A percentile compares a stretch with the other conserved stretches of the same genome.
Evolutionary conservation across 1,284 basidiomycete genomes (phyloP).

Genomic region (Moesziomyces globuligerus): DNA sequence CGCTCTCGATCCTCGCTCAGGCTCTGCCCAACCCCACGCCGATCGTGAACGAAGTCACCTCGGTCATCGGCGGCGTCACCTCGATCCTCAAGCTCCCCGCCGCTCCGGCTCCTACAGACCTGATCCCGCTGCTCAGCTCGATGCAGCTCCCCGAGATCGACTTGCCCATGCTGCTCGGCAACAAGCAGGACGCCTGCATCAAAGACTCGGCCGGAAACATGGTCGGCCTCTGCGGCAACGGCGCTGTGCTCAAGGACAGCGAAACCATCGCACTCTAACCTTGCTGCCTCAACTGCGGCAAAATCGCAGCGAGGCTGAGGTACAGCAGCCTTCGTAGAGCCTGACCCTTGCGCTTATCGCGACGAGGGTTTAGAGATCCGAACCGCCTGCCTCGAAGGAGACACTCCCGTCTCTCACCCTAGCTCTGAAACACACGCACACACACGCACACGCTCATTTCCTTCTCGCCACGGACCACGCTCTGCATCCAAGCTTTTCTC

Average conservation of each 20-base stretch:
- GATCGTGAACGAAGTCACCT: constrained; percentile 21
- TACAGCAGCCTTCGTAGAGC: too few relatives aligned
- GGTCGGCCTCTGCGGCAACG: constrained; percentile 23
- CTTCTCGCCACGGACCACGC: too few relatives aligned
- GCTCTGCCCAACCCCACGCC: constrained; percentile 21
- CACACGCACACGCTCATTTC: neutral
- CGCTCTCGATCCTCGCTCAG: constrained; percentile 18
- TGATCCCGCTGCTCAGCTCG: constrained; percentile 28
- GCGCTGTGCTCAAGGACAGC: constrained; percentile 34
- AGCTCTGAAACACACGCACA: too few relatives aligned
- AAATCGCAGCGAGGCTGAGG: constrained; percentile 6
- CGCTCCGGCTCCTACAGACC: constrained; percentile 15
- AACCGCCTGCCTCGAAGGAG: too few relatives aligned
- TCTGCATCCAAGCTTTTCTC: neutral
- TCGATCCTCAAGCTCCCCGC: constrained; percentile 19
- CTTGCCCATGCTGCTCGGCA: constrained; percentile 22
- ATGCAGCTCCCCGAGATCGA: constrained; percentile 29
- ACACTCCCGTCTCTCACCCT: too few relatives aligned
- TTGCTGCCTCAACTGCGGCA: too few relatives aligned
- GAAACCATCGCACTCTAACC: constrained; percentile 19
- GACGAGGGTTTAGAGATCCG: too few relatives aligned
- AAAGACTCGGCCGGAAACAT: constrained; percentile 29
- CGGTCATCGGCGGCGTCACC: constrained; percentile 25
- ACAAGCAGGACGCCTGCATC: constrained; percentile 28
- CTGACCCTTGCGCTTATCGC: too few relatives aligned